phyloP scores from a whole-genome alignment of 371 early-diverging fungal genomes.

The Apophysomyces ossiformis region DNA sequence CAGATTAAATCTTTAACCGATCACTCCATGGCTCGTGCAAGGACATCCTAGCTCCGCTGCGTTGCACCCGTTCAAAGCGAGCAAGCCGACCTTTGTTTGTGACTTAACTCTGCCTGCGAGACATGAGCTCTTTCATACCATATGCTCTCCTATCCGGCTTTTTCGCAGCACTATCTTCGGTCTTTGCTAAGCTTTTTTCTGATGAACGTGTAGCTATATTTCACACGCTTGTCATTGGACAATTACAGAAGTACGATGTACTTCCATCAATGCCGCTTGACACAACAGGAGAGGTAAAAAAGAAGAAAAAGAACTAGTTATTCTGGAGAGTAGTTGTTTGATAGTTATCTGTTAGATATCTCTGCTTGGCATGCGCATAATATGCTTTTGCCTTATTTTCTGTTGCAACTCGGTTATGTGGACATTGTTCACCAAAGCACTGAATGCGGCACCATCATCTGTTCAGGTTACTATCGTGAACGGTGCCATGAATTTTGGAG shows the following conservation, averaged over 20 bases:
- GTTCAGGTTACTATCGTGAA: constrained; percentile 74
- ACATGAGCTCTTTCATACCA: constrained; percentile 38
- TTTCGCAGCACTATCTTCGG: constrained; percentile 76
- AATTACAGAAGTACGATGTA: not conserved
- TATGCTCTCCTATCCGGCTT: constrained; percentile 65
- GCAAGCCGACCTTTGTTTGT: too few relatives aligned
- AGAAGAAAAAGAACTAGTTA: not conserved
- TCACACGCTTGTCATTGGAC: constrained; percentile 16
- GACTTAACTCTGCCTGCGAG: not conserved
- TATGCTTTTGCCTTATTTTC: constrained; percentile 63
- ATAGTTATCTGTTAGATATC: constrained; percentile 26
- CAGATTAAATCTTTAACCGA: too few relatives aligned
- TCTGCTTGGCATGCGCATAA: constrained; percentile 47
- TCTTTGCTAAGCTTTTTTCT: constrained; percentile 77
- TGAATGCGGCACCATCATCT: constrained; percentile 71
- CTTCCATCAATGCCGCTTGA: not conserved
- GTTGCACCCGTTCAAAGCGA: too few relatives aligned
- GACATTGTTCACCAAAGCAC: constrained; percentile 80
- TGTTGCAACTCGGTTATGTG: constrained; percentile 81
- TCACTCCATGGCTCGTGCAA: too few relatives aligned
- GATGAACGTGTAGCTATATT: constrained; percentile 55
- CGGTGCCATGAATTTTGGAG: constrained; percentile 73
- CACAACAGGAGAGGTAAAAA: constrained; percentile 25
- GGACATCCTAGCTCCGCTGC: too few relatives aligned
- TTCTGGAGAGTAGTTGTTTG: not conserved